Evolutionary conservation across 2,329 filamentous ascomycete species (phyloP), one percentile per base, ranked within the genome.

Genomic region (Penicillium sp.): DNA sequence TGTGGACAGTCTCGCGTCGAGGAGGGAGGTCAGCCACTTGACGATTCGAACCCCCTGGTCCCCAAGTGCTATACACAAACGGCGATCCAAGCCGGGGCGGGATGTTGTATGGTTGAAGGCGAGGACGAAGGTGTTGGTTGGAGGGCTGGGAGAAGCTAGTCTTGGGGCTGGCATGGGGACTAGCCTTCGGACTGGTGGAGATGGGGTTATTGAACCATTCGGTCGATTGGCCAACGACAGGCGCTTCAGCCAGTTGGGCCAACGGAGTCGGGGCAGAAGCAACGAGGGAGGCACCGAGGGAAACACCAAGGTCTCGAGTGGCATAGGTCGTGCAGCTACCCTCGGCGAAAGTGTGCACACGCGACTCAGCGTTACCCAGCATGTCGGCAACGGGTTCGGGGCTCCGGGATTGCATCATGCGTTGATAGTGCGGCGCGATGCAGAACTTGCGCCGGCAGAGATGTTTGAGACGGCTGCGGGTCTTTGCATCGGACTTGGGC

Each of bases 391-490:
- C 78, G 2, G 84, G 84, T 20, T 84, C 85, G 9, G 84, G 84
- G 48, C 81, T 86, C 46, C 83, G 77, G 30, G 78, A 81, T 55
- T 80, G 78, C 55, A 87, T 74, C 60, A 87, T 75, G 53, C 84
- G 79, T 64, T 86, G 82, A 64, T 87, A 87, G 62, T 87, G 83
- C 17, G 84, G 82, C 29, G 83, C 80, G 43, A 87, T 80, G 6
- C 78, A 82, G 51, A 84, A 83, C 62, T 84, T 84, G 56, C 79
- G 76, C 65, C 82, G 84, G 67, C 83, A 85, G 13, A 87, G 69
- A 42, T 81, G 73, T 56, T 85, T 81, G 20, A 87, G 69, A 54
- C 84, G 75, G 56, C 78, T 77, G 47, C 84, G 75, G 15, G 83
- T 85, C 20, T 82, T 80, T 42, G 81, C 76, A 62, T 85, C 82